phyloP scores from a whole-genome alignment of 2,329 filamentous ascomycete genomes.

The Cladosporium halotolerans region DNA sequence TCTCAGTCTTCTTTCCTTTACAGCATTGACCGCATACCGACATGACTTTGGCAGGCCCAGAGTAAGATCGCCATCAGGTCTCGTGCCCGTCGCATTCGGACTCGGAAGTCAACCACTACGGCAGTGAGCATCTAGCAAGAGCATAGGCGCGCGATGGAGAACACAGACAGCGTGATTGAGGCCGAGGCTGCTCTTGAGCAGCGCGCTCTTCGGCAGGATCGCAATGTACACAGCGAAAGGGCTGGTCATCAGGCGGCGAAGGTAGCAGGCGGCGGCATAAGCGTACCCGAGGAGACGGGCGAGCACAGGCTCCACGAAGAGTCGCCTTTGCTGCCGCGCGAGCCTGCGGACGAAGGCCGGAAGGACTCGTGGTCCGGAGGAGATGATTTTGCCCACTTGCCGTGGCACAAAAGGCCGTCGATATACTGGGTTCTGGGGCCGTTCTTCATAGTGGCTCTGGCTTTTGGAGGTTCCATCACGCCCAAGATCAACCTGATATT shows the following conservation, averaged over 20 bases:
- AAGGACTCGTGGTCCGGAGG: constrained; percentile 21
- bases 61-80: background rate
- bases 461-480: constrained; percentile 78
- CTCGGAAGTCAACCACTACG: background rate
- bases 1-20: background rate
- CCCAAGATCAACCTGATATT: constrained; percentile 85
- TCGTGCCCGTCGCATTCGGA: background rate
- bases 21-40: background rate
- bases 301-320: constrained; percentile 20
- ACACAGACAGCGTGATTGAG: constrained; percentile 27
- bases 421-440: constrained; percentile 78
- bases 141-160: constrained; percentile 22
- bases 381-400: constrained; percentile 53
- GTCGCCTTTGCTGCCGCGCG: constrained; percentile 20
- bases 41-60: background rate
- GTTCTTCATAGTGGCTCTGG: constrained; percentile 74
- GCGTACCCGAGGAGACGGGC: constrained; percentile 5
- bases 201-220: constrained; percentile 13
- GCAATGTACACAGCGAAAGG: constrained; percentile 13
- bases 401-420: constrained; percentile 59
- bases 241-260: constrained; percentile 17
- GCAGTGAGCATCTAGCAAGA: background rate
- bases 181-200: constrained; percentile 29
- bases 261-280: constrained; percentile 21
- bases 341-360: constrained; percentile 16